Percentiles rank a stretch among this genome's conserved stretches.
Conservation (phyloP, 169 alveolate species). For the Plasmodium adleri region DNA sequence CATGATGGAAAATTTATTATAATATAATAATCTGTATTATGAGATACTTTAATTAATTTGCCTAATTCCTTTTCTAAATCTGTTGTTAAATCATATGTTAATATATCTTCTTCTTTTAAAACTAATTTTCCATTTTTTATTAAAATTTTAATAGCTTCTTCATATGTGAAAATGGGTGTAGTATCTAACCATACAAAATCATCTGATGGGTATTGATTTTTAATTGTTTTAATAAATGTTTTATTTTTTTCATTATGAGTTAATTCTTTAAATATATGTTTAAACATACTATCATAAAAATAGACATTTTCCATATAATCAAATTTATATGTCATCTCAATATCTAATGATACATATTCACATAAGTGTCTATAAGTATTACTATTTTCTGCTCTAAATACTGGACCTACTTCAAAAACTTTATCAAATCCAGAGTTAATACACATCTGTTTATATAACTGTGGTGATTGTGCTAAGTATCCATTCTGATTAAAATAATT, state of each 20-base stretch:
- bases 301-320: conserved; percentile 97
- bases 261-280: conserved; percentile 92
- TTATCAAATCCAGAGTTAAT: conserved; percentile 96
- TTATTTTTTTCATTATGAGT: conserved; percentile 55
- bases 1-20: conserved; percentile 96
- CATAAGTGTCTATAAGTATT: conserved; percentile 99
- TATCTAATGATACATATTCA: conserved; percentile 99
- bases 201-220: conserved; percentile 71
- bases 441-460: conserved; percentile 99
- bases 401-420: conserved; percentile 99
- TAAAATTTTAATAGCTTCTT: conserved; percentile 86
- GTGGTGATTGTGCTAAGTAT: conserved; percentile 99
- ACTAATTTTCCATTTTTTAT: conserved; percentile 78
- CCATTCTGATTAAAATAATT: conserved; percentile 93
- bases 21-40: conserved; percentile 97
- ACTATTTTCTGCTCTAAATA: conserved; percentile 99
- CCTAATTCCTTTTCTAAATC: conserved; percentile 97
- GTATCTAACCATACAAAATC: conserved; percentile 62
- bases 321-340: conserved; percentile 97
- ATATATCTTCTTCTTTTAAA: conserved; percentile 87
- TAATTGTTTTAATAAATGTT: conserved; percentile 42
- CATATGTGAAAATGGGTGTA: conserved; percentile 71
- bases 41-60: conserved; percentile 94
- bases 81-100: conserved; percentile 93
- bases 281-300: conserved; percentile 92